Conservation (phyloP, 331 rosid species). For the Rosa hybrid region DNA sequence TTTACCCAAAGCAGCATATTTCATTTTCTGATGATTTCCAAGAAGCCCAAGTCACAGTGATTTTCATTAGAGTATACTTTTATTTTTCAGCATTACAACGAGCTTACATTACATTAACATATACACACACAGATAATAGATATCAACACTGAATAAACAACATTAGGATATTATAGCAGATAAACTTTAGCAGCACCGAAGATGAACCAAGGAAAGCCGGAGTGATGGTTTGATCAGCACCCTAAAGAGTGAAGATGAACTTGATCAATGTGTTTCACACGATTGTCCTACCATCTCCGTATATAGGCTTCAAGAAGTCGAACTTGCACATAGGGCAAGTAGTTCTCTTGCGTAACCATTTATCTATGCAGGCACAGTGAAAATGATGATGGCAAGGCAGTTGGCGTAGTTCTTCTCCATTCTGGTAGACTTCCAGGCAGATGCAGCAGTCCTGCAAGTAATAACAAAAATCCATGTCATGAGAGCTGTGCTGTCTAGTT, state of each 20-base stretch:
- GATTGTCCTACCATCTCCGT: constrained; percentile 31
- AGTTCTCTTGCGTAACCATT: constrained; percentile 75
- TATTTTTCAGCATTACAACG: background rate
- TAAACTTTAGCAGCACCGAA: background rate
- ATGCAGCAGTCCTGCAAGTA: constrained; percentile 73
- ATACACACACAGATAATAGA: background rate
- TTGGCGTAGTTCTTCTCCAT: constrained; percentile 62
- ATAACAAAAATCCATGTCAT: constrained; percentile 23
- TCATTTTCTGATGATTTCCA: background rate
- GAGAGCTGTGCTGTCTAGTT: background rate
- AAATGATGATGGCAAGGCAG: constrained; percentile 91
- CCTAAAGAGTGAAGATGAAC: background rate
- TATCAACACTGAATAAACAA: background rate
- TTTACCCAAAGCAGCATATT: background rate
- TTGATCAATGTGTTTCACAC: constrained; percentile 28
- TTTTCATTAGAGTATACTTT: background rate
- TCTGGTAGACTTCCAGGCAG: constrained; percentile 69
- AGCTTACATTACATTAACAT: background rate
- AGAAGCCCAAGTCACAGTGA: background rate
- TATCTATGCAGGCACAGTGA: constrained; percentile 82
- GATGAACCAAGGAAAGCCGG: background rate
- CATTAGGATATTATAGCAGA: background rate
- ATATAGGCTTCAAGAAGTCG: constrained; percentile 51
- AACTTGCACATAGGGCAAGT: constrained; percentile 92
- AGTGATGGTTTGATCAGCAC: background rate